phyloP scores from a whole-genome alignment of 2,329 filamentous ascomycete genomes.

The Bipolaris victoriae region DNA sequence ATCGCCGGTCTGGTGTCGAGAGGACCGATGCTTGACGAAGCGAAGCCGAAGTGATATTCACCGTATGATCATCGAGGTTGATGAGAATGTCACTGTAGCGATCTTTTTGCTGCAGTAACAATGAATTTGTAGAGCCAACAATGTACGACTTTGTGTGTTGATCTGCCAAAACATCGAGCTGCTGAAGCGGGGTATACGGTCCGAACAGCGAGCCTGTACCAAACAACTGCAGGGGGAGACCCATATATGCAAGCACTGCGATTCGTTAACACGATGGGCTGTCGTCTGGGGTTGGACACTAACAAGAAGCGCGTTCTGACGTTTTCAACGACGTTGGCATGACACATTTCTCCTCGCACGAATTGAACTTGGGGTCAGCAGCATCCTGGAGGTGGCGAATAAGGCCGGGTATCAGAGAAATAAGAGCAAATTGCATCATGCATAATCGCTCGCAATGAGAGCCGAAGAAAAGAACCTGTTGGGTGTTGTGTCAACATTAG shows the following conservation, averaged over 20 bases:
- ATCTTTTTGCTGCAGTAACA: slow-evolving; percentile 91
- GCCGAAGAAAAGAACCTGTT: slow-evolving; percentile 95
- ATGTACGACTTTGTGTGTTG: slow-evolving; percentile 96
- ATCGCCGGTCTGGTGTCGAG: slow-evolving; percentile 85
- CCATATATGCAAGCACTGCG: slow-evolving; percentile 86
- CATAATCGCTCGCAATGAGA: slow-evolving; percentile 94
- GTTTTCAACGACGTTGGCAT: slow-evolving; percentile 86
- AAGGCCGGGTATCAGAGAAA: slow-evolving; percentile 92
- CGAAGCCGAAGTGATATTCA: slow-evolving; percentile 82
- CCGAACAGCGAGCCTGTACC: slow-evolving; percentile 96
- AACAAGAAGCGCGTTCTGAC: slow-evolving; percentile 83
- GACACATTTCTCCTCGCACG: slow-evolving; percentile 74
- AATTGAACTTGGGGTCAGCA: slow-evolving; percentile 90
- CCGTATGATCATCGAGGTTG: slow-evolving; percentile 87
- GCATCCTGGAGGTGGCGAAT: slow-evolving; percentile 92
- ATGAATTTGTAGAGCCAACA: slow-evolving; percentile 93
- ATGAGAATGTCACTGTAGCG: slow-evolving; percentile 95
- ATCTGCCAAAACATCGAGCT: slow-evolving; percentile 91
- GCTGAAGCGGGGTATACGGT: slow-evolving; percentile 94
- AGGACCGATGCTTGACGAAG: slow-evolving; percentile 77
- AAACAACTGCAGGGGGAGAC: slow-evolving; percentile 91
- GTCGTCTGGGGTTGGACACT: slow-evolving; percentile 17
- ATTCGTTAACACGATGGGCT: slow-evolving; percentile 28
- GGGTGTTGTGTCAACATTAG: slow-evolving; percentile 18
- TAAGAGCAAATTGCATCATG: slow-evolving; percentile 97